Conservation (phyloP, 176 grass and related monocot species). For the Zea luxurians region DNA sequence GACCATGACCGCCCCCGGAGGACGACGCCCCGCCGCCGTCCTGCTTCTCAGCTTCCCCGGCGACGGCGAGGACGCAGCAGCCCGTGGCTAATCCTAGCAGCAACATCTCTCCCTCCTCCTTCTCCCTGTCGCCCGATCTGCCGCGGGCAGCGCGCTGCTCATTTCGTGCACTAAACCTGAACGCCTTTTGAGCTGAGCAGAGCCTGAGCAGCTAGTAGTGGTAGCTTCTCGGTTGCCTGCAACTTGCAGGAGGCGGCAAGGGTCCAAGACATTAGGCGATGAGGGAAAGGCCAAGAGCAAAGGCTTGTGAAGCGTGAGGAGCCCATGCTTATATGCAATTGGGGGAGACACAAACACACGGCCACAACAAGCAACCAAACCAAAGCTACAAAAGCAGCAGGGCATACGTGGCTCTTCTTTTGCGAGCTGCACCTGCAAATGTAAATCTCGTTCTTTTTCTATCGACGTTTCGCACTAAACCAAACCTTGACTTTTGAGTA, state of each 20-base stretch:
- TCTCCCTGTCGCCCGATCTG: background rate
- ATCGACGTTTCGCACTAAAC: background rate
- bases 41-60: constrained; percentile 17
- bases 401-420: constrained; percentile 18
- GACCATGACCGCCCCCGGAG: background rate
- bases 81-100: constrained; percentile 29
- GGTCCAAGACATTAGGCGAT: constrained; percentile 29
- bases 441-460: background rate
- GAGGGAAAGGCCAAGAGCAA: constrained; percentile 33
- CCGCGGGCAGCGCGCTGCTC: constrained; percentile 32
- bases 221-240: constrained; percentile 16
- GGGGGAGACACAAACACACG: constrained; percentile 8
- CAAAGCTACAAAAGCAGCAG: constrained; percentile 1
- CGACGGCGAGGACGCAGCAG: background rate
- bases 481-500: background rate
- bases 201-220: constrained; percentile 1
- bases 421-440: background rate
- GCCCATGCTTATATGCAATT: constrained; percentile 32
- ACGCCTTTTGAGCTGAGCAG: constrained; percentile 27
- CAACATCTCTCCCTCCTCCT: background rate
- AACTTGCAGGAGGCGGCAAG: constrained; percentile 34
- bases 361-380: constrained; percentile 12
- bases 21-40: background rate
- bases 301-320: constrained; percentile 23
- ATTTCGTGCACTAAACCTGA: constrained; percentile 35